A percentile compares a stretch with the other conserved stretches of the same genome.
Evolutionary conservation across 1,284 basidiomycete genomes (phyloP).

Genomic region (Malassezia brasiliensis): DNA sequence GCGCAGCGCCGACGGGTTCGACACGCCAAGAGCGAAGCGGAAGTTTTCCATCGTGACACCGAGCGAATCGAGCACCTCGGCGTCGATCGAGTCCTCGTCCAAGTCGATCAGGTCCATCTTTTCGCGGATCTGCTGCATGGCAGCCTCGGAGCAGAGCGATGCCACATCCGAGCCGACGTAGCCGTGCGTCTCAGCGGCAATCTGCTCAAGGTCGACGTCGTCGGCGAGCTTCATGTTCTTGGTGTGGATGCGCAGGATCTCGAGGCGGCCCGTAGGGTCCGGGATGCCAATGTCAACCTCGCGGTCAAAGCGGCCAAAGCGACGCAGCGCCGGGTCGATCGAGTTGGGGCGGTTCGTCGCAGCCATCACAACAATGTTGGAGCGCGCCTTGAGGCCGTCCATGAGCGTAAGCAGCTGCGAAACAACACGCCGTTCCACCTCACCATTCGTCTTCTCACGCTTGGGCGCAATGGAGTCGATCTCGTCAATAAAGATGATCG

Average conservation of each 20-base stretch:
- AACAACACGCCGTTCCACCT: conserved; percentile 97
- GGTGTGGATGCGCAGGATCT: conserved; percentile 96
- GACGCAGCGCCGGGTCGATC: conserved; percentile 92
- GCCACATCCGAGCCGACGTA: conserved; percentile 98
- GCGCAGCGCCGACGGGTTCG: conserved; percentile 90
- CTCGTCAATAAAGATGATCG: conserved; percentile 99
- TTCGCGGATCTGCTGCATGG: conserved; percentile 97
- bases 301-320: conserved; percentile 97
- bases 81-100: conserved; percentile 77
- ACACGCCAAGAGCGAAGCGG: conserved; percentile 85
- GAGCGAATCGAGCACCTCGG: conserved; percentile 87
- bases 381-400: conserved; percentile 96
- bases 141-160: conserved; percentile 88
- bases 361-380: conserved; percentile 98
- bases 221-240: conserved; percentile 99
- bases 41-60: conserved; percentile 98
- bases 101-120: conserved; percentile 90
- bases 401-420: conserved; percentile 95
- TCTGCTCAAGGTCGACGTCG: conserved; percentile 92
- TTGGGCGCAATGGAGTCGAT: conserved; percentile 98
- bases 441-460: conserved; percentile 99
- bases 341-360: conserved; percentile 98
- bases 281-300: conserved; percentile 99
- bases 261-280: conserved; percentile 92
- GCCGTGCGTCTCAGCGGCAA: conserved; percentile 96